phyloP scores from a whole-genome alignment of 495 filamentous ascomycete species.

The Neurospora sp. region DNA sequence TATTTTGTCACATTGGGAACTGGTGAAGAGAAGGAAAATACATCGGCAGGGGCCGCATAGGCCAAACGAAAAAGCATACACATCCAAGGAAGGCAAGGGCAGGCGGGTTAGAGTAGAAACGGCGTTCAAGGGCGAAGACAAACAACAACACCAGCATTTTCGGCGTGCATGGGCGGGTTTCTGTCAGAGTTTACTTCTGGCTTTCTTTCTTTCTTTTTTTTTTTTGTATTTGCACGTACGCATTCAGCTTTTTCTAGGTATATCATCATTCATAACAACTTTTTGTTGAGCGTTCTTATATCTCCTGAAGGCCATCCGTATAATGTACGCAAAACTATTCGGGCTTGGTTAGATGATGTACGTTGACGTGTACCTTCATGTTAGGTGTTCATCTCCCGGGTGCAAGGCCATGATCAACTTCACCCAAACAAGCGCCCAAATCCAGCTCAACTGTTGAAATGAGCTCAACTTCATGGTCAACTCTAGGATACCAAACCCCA shows the following conservation, averaged over 20 bases:
- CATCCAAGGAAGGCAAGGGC: not conserved
- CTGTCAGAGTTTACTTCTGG: not conserved
- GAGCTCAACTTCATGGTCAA: not conserved
- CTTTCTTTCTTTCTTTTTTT: not conserved
- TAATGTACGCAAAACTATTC: not conserved
- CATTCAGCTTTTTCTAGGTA: not conserved
- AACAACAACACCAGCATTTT: not conserved
- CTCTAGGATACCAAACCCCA: not conserved
- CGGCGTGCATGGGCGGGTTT: not conserved
- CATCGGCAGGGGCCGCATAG: not conserved
- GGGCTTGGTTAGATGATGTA: not conserved
- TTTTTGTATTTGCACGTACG: not conserved
- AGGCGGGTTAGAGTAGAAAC: not conserved
- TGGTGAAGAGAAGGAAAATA: not conserved
- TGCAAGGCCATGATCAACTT: not conserved
- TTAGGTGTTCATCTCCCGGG: not conserved
- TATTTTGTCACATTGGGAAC: not conserved
- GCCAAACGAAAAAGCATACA: not conserved
- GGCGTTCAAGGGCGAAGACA: not conserved
- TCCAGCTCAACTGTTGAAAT: too few relatives aligned
- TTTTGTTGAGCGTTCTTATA: not conserved
- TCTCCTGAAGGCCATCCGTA: not conserved
- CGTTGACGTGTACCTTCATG: not conserved
- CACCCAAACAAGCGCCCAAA: too few relatives aligned
- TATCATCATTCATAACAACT: not conserved